These are phyloP conservation scores for Suillus spraguei DNA, from an alignment of 768 basidiomycete genomes.

Conservation along the genomic window DNA sequence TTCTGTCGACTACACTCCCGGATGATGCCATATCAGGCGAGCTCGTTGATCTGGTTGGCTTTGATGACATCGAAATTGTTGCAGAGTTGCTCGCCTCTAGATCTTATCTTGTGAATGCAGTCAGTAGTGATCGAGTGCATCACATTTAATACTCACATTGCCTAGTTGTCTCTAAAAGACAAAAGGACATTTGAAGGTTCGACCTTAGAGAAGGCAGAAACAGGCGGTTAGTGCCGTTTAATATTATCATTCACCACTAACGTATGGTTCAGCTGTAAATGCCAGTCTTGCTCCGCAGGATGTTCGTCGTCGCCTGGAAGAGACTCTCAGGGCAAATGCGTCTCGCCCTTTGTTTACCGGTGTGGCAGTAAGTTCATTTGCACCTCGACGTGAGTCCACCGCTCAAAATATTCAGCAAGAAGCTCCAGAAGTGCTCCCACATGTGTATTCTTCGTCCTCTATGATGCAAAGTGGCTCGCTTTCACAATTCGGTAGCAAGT, in stretches of 20 bases:
- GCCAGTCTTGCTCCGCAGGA: constrained; percentile 44
- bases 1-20: constrained; percentile 51
- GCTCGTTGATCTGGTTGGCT: constrained; percentile 80
- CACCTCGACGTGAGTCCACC: neutral
- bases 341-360: constrained; percentile 65
- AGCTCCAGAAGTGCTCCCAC: constrained; percentile 69
- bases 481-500: constrained; percentile 75
- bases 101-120: constrained; percentile 47
- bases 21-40: constrained; percentile 79
- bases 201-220: neutral
- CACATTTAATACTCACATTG: neutral
- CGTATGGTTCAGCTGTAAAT: constrained; percentile 5
- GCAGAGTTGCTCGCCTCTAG: constrained; percentile 70
- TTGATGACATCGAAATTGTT: constrained; percentile 80
- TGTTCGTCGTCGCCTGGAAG: constrained; percentile 64
- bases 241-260: neutral
- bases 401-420: constrained; percentile 42
- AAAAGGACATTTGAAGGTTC: neutral
- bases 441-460: constrained; percentile 81
- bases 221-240: neutral
- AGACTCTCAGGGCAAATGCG: constrained; percentile 60
- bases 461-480: constrained; percentile 62
- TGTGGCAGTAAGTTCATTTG: constrained; percentile 45
- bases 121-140: constrained; percentile 28
- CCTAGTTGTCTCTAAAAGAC: neutral